phyloP scores from a whole-genome alignment of 768 basidiomycete species.

The Mycena alexandri region DNA sequence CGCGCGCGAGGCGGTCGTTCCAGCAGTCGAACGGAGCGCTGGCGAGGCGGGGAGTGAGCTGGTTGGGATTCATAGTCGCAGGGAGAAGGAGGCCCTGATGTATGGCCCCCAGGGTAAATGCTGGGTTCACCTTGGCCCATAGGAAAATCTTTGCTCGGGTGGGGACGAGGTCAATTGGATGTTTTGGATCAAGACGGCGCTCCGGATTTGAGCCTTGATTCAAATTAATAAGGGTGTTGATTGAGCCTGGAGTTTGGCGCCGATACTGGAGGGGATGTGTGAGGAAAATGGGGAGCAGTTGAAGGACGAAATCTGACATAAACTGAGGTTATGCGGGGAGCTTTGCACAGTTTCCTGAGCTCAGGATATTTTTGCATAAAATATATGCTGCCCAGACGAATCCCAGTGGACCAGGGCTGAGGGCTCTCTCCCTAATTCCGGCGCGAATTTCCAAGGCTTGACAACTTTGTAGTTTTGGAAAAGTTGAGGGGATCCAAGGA shows the following conservation, averaged over 20 bases:
- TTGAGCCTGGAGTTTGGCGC: slow-evolving; percentile 56
- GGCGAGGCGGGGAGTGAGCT: neutral
- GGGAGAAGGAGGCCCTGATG: slow-evolving; percentile 17
- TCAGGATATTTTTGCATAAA: slow-evolving; percentile 44
- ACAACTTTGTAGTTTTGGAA: neutral
- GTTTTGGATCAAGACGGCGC: slow-evolving; percentile 46
- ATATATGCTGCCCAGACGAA: neutral
- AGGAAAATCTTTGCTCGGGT: slow-evolving; percentile 1
- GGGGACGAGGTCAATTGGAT: slow-evolving; percentile 37
- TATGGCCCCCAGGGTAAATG: slow-evolving; percentile 16
- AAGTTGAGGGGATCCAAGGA: neutral
- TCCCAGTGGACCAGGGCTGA: neutral
- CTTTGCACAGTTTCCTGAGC: slow-evolving; percentile 50
- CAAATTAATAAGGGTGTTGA: slow-evolving; percentile 36
- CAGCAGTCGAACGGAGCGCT: slow-evolving; percentile 9
- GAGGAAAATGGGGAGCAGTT: neutral
- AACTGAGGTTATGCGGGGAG: slow-evolving; percentile 48
- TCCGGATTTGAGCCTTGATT: neutral
- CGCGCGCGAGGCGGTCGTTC: slow-evolving; percentile 17
- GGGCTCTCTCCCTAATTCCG: neutral
- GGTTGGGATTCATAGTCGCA: too few relatives aligned
- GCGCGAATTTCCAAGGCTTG: neutral
- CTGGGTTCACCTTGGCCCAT: neutral
- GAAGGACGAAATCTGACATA: slow-evolving; percentile 46
- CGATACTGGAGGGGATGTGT: slow-evolving; percentile 49